Evolutionary conservation across 257 asterid genomes (phyloP).

Genomic region (Rubia yunnanensis): DNA sequence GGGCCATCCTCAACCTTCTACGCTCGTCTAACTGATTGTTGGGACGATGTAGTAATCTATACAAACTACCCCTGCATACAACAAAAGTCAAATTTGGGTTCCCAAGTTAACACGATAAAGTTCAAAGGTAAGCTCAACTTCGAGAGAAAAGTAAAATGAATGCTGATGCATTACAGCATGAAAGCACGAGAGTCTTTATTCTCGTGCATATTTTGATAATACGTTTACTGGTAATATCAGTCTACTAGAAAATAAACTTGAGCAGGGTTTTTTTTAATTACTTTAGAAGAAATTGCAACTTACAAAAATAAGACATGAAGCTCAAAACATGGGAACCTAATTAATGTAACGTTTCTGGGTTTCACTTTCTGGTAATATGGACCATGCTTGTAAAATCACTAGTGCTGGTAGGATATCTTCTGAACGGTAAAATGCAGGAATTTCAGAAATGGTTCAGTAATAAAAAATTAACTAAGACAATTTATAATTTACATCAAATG

Average conservation of each 20-base stretch:
- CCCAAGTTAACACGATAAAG: slow-evolving; percentile 7
- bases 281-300: background rate
- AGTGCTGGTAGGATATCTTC: background rate
- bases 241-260: background rate
- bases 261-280: background rate
- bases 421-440: background rate
- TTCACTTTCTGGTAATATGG: background rate
- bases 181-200: background rate
- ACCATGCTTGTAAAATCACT: background rate
- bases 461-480: background rate
- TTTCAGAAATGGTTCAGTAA: background rate
- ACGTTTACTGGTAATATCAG: background rate
- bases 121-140: background rate
- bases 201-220: background rate
- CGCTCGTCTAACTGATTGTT: slow-evolving; percentile 90
- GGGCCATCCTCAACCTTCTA: slow-evolving; percentile 86
- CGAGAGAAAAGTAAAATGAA: background rate
- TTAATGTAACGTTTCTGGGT: background rate
- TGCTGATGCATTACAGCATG: background rate
- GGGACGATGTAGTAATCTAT: slow-evolving; percentile 86
- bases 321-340: background rate
- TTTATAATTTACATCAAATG: background rate
- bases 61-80: slow-evolving; percentile 84
- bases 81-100: slow-evolving; percentile 20
- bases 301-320: background rate